A percentile compares a stretch with the other conserved stretches of the same genome.
Evolutionary conservation across 352 stramenopile species (phyloP).

Genomic region (Globisporangium cylindrosporum): DNA sequence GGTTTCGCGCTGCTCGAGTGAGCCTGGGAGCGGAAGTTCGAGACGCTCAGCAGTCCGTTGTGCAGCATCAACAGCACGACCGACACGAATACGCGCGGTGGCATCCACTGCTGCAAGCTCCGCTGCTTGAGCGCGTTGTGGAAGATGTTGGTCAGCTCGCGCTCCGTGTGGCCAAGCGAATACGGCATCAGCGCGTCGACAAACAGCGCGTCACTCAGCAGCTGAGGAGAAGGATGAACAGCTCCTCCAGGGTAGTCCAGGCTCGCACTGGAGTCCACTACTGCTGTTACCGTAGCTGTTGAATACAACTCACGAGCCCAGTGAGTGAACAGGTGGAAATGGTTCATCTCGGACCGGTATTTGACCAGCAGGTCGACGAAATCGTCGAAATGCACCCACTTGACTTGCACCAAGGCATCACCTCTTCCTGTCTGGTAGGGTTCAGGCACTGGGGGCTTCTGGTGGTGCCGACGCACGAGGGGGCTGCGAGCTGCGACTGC

Average conservation of each 20-base stretch:
- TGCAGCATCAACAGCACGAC: slow-evolving; percentile 59
- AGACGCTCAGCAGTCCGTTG: slow-evolving; percentile 57
- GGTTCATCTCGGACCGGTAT: slow-evolving; percentile 58
- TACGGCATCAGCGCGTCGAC: slow-evolving; percentile 38
- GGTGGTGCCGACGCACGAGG: slow-evolving; percentile 29
- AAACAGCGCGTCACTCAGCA: slow-evolving; percentile 51
- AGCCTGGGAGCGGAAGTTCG: slow-evolving; percentile 37
- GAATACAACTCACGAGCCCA: slow-evolving; percentile 58
- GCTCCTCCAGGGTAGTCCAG: background rate
- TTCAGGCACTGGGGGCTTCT: background rate
- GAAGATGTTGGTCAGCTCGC: slow-evolving; percentile 65
- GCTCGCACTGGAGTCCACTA: background rate
- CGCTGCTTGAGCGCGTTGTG: slow-evolving; percentile 65
- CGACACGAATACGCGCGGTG: slow-evolving; percentile 57
- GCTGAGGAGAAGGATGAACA: background rate
- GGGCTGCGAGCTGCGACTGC: slow-evolving; percentile 43
- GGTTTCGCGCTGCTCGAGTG: background rate
- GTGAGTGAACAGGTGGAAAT: slow-evolving; percentile 60
- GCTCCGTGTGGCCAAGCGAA: slow-evolving; percentile 43
- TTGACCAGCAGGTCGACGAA: slow-evolving; percentile 55
- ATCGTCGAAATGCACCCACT: slow-evolving; percentile 61
- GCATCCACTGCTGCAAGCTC: slow-evolving; percentile 47
- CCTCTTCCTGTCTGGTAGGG: background rate
- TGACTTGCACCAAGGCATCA: background rate
- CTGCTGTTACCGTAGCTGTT: slow-evolving; percentile 19